Percentiles rank a stretch among this genome's conserved stretches.
phyloP scores from a whole-genome alignment of 148 eudicot species.

The Nepenthes gracilis region DNA sequence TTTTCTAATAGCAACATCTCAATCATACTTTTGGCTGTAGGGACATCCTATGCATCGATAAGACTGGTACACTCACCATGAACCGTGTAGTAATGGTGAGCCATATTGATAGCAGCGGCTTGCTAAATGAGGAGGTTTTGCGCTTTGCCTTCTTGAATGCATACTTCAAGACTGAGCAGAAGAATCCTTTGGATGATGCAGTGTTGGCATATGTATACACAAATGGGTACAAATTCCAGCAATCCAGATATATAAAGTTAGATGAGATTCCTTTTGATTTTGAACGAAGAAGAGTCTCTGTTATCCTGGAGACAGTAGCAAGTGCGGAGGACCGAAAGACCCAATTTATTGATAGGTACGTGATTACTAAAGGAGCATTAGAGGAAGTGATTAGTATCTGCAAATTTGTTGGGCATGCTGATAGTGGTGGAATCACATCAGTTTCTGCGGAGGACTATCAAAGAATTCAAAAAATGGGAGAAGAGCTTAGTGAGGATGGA shows the following conservation, averaged over 20 bases:
- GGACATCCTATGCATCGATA: constrained; percentile 45
- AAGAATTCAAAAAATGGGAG: constrained; percentile 27
- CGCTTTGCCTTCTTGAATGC: constrained; percentile 35
- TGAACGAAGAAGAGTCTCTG: constrained; percentile 26
- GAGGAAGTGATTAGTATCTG: constrained; percentile 27
- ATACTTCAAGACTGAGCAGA: constrained; percentile 34
- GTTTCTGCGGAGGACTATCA: constrained; percentile 21
- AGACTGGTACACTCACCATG: constrained; percentile 46
- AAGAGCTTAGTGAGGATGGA: constrained; percentile 31
- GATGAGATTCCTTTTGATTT: constrained; percentile 39
- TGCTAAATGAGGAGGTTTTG: constrained; percentile 25
- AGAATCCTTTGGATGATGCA: constrained; percentile 41
- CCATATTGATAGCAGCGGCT: constrained; percentile 28
- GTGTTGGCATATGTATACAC: constrained; percentile 33
- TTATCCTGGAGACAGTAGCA: constrained; percentile 25
- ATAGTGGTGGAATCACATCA: constrained; percentile 9
- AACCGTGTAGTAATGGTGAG: constrained; percentile 29
- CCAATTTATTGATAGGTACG: constrained; percentile 10
- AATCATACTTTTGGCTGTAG: constrained; percentile 9
- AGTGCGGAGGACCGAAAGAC: constrained; percentile 6
- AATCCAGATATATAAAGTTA: constrained; percentile 32
- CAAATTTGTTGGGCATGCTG: constrained; percentile 16
- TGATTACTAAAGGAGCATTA: constrained; percentile 40
- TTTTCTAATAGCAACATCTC: too few species aligned
- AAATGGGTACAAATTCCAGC: constrained; percentile 29